Conservation (phyloP, 2,329 filamentous ascomycete genomes). For the Cercospora janseana region DNA sequence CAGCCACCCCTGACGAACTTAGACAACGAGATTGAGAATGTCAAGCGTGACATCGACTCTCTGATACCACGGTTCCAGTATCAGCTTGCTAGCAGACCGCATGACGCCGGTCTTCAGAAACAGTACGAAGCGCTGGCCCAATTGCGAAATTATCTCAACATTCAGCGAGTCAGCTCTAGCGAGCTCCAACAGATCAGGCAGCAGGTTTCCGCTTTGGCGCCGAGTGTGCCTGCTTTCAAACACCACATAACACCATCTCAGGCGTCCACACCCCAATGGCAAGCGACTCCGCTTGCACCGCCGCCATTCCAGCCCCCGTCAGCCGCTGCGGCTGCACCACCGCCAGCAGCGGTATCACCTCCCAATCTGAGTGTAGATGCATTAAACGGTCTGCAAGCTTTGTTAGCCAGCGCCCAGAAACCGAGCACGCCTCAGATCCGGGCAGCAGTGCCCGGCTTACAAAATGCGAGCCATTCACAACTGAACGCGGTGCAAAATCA, state of each 20-base stretch:
- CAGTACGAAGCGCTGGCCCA: slow-evolving; percentile 82
- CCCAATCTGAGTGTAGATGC: slow-evolving; percentile 34
- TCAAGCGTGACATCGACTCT: slow-evolving; percentile 79
- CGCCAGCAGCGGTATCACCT: slow-evolving; percentile 22
- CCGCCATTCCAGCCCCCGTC: slow-evolving; percentile 34
- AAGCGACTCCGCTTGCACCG: too few relatives aligned
- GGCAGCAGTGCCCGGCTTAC: slow-evolving; percentile 34
- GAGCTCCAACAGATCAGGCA: slow-evolving; percentile 81
- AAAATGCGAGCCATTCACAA: slow-evolving; percentile 34
- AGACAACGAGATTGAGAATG: slow-evolving; percentile 52
- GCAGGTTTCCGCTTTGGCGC: slow-evolving; percentile 74
- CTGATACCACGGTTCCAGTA: slow-evolving; percentile 71
- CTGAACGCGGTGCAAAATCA: slow-evolving; percentile 35
- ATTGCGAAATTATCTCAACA: slow-evolving; percentile 76
- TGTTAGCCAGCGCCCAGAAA: slow-evolving; percentile 38
- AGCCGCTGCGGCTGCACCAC: slow-evolving; percentile 28
- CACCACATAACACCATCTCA: slow-evolving; percentile 33
- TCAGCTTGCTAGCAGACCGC: slow-evolving; percentile 72
- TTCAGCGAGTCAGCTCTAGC: slow-evolving; percentile 72
- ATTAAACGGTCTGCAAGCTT: slow-evolving; percentile 36
- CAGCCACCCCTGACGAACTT: slow-evolving; percentile 17
- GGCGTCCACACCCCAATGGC: slow-evolving; percentile 36
- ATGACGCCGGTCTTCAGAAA: slow-evolving; percentile 72
- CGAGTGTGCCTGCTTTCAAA: slow-evolving; percentile 49
- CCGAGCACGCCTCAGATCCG: slow-evolving; percentile 40